Conservation (phyloP, 768 basidiomycete species). For the Collybia sp. region DNA sequence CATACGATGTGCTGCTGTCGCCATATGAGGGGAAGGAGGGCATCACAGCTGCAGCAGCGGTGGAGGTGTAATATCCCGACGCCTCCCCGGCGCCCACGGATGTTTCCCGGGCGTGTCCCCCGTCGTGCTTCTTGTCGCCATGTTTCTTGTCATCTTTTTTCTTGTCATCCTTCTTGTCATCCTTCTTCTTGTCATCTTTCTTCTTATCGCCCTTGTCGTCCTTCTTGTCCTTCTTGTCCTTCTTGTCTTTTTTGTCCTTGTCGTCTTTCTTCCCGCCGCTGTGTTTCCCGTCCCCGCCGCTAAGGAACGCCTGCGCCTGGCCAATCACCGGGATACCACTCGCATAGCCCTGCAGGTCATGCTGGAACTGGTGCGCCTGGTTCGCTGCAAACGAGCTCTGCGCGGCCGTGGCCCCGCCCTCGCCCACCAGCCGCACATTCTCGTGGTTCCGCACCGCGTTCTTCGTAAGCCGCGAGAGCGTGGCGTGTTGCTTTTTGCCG, state of each 20-base stretch:
- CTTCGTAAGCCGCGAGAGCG: conserved; percentile 57
- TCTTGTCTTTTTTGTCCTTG: conserved; percentile 5
- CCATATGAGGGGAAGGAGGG: too few species aligned
- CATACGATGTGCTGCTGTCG: too few species aligned
- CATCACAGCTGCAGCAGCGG: too few species aligned
- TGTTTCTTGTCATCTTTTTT: too few species aligned
- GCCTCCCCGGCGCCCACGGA: too few species aligned
- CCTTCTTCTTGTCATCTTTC: neutral
- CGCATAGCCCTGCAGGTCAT: conserved; percentile 40
- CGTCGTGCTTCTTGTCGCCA: too few species aligned
- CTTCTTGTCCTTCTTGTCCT: neutral
- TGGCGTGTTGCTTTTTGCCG: conserved; percentile 38
- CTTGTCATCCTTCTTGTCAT: too few species aligned
- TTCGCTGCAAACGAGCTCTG: conserved; percentile 44
- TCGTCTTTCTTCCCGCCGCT: conserved; percentile 8
- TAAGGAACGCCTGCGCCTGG: conserved; percentile 36
- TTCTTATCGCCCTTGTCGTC: neutral
- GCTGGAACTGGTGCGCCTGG: conserved; percentile 46
- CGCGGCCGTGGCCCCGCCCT: conserved; percentile 40
- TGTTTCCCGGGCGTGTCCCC: too few species aligned
- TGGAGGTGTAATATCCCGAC: too few species aligned
- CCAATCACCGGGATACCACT: conserved; percentile 42
- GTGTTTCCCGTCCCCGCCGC: conserved; percentile 19
- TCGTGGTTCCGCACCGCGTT: conserved; percentile 67
- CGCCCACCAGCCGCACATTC: conserved; percentile 56